A percentile compares a stretch with the other conserved stretches of the same genome.
Evolutionary conservation across 2,329 filamentous ascomycete genomes (phyloP).

Genomic region (Trichophaea hybrida): DNA sequence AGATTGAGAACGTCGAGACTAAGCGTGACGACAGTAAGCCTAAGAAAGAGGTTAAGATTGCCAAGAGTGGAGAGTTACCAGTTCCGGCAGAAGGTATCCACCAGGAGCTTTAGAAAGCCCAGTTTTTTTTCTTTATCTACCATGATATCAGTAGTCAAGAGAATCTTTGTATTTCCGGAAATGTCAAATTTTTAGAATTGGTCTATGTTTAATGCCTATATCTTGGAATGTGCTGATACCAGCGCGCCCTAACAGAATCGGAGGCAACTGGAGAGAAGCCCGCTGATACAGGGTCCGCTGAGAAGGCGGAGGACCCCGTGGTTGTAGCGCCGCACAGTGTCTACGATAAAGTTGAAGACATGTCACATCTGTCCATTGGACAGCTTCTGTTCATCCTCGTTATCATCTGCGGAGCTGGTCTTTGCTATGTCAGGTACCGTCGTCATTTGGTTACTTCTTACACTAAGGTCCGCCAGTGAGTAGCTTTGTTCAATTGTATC

Average conservation of each 20-base stretch:
- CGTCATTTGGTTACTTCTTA: neutral
- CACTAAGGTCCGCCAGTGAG: no score
- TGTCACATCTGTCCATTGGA: neutral
- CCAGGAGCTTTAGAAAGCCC: slow-evolving; percentile 58
- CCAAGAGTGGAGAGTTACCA: slow-evolving; percentile 69
- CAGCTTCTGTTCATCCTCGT: neutral
- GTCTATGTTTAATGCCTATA: neutral
- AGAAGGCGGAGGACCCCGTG: neutral
- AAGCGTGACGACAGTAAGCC: slow-evolving; percentile 58
- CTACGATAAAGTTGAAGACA: neutral
- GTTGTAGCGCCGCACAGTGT: neutral
- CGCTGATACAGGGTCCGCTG: no score
- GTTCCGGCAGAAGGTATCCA: slow-evolving; percentile 86
- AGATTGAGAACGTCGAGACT: slow-evolving; percentile 61
- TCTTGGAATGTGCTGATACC: no score
- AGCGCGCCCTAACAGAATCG: no score
- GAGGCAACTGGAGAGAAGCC: no score
- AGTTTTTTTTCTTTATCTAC: slow-evolving; percentile 10
- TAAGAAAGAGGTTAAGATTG: slow-evolving; percentile 54
- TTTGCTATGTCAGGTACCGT: neutral
- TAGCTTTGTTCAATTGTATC: no score
- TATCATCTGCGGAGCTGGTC: neutral
- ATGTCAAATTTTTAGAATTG: no score
- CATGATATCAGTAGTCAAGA: neutral
- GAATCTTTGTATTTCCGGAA: neutral